phyloP scores from a whole-genome alignment of 179 eudicot genomes.

The Beta corolliflora region DNA sequence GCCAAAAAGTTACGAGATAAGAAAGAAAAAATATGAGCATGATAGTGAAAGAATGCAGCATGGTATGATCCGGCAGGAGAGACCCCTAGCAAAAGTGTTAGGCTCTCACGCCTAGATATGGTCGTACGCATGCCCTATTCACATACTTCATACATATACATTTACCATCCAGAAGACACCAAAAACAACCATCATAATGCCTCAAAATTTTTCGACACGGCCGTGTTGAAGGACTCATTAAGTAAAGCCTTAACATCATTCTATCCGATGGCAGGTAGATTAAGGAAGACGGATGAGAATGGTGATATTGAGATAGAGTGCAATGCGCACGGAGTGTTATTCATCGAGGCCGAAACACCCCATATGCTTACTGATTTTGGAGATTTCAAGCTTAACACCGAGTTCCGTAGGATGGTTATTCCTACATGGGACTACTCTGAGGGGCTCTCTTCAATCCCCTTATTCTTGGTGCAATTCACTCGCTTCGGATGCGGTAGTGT shows the following conservation, averaged over 20 bases:
- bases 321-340: slow-evolving; percentile 20
- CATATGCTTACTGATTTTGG: neutral
- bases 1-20: neutral
- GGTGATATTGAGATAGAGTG: slow-evolving; percentile 4
- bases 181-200: neutral
- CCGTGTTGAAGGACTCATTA: neutral
- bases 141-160: neutral
- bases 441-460: slow-evolving; percentile 1
- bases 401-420: neutral
- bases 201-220: neutral
- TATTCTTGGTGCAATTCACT: slow-evolving; percentile 47
- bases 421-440: slow-evolving; percentile 10
- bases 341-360: slow-evolving; percentile 9
- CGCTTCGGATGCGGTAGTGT: slow-evolving; percentile 77
- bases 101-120: neutral
- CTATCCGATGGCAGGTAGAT: slow-evolving; percentile 9
- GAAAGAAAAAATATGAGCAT: neutral
- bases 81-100: neutral
- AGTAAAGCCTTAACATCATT: slow-evolving; percentile 10
- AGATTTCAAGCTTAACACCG: neutral
- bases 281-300: neutral
- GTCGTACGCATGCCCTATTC: neutral
- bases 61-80: slow-evolving; percentile 3
- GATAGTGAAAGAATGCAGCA: neutral
- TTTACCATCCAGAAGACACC: neutral